Evolutionary conservation across 108 stramenopile genomes (phyloP).

Genomic region (Skeletonema menzelii): DNA sequence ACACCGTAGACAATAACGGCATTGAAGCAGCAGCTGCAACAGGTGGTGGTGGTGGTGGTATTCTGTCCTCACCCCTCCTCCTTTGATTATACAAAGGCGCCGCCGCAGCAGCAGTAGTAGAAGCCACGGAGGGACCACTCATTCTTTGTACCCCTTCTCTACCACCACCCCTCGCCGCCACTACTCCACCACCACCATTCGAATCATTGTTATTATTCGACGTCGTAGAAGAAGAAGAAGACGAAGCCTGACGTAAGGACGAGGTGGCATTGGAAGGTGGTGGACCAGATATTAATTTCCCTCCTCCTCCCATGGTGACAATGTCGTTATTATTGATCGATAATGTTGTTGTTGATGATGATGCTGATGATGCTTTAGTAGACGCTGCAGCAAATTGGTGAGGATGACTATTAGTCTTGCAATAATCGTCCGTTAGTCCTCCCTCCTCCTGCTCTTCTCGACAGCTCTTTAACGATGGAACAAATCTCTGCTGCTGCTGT

Average conservation of each 20-base stretch:
- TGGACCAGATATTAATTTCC: not conserved
- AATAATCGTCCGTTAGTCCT: not conserved
- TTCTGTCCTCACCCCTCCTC: not conserved
- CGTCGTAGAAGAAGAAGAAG: too few species aligned
- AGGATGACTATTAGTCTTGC: not conserved
- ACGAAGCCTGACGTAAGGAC: not conserved
- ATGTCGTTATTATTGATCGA: not conserved
- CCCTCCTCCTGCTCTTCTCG: not conserved
- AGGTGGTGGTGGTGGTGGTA: not conserved
- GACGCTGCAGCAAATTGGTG: not conserved
- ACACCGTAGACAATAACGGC: not conserved
- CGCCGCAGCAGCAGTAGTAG: not conserved
- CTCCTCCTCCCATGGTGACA: not conserved
- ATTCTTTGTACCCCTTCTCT: not conserved
- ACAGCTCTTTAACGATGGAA: not conserved
- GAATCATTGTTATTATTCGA: not conserved
- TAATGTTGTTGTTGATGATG: not conserved
- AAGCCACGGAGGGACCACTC: not conserved
- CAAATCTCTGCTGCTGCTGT: not conserved
- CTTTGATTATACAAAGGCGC: too few species aligned
- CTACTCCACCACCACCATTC: not conserved
- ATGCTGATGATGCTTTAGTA: too few species aligned
- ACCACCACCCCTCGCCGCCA: too few species aligned
- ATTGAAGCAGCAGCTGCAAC: not conserved
- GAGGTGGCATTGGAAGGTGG: not conserved